Evolutionary conservation across 768 basidiomycete genomes (phyloP), one percentile per base, ranked within the genome.

Genomic region (Lactarius deliciosus): DNA sequence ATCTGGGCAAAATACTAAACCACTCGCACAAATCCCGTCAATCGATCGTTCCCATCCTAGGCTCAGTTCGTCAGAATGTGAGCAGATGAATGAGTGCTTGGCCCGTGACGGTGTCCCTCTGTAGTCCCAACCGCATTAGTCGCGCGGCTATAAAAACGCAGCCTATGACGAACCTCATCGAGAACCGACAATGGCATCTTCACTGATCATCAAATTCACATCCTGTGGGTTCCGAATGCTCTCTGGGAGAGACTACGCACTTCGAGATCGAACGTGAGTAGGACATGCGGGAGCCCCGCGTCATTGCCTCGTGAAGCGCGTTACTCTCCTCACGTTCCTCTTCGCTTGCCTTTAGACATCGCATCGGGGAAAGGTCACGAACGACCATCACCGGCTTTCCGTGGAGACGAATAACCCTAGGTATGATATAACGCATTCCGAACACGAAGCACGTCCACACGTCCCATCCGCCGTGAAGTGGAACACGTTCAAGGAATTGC

Each of bases 201-300:
- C 70, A 54, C 68, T 64, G 40, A 70, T 65, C 70, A 70, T 70
- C 30, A 69, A 40, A n/a, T 64, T 5, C 20, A 59, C 43, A 0
- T 16, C 4, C 5, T 28, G 36, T 11, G 10, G n/a, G 25, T 36
- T 15, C 5, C 18, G 11, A 36, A 69, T 57, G 30, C 64, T 30
- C n/a, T 28, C 13, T 22, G 60, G 68, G 43, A 68, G 53, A 25
- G 57, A 43, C n/a, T 16, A 68, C 58, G 30, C 65, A 41, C 54
- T 60, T 68, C 43, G 68, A 57, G 41, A 62, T 68, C 36, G 61
- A 63, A 56, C 53, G 62, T 25, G 66, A 41, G 43, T 36, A 43
- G 11, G 53, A 20, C 8, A 43, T 25, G 22, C 13, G 5, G 25
- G 22, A 25, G 11, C 5, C 10, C 34, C 18, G 13, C 5, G 22